Evolutionary conservation across 352 stramenopile genomes (phyloP).

Genomic region (Phytophthora ramorum): DNA sequence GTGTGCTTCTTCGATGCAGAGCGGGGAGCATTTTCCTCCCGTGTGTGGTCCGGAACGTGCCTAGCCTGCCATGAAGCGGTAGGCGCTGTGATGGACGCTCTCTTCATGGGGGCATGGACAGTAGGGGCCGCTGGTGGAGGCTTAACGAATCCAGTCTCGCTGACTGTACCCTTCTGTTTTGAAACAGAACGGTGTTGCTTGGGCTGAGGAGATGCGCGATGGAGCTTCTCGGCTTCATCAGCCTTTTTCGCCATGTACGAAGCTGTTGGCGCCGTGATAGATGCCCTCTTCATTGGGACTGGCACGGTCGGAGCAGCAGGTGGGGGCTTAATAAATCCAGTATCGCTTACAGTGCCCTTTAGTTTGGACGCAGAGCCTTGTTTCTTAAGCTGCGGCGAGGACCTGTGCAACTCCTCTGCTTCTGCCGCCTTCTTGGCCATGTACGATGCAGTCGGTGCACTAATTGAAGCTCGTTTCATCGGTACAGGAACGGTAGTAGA

Average conservation of each 20-base stretch:
- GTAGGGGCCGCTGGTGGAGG: slow-evolving; percentile 21
- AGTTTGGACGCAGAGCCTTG: slow-evolving; percentile 15
- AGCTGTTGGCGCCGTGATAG: slow-evolving; percentile 34
- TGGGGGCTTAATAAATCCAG: slow-evolving; percentile 34
- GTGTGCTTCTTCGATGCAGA: slow-evolving; percentile 3
- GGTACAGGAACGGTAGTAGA: slow-evolving; percentile 20
- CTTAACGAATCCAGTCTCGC: slow-evolving; percentile 27
- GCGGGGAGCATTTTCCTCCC: neutral
- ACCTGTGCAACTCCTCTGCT: slow-evolving; percentile 17
- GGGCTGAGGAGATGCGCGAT: neutral
- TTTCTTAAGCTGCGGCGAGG: slow-evolving; percentile 22
- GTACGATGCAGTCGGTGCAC: slow-evolving; percentile 36
- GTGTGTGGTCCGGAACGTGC: slow-evolving; percentile 3
- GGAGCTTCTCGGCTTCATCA: slow-evolving; percentile 12
- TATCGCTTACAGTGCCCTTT: slow-evolving; percentile 23
- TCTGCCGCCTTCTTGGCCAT: slow-evolving; percentile 33
- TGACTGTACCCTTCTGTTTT: slow-evolving; percentile 8
- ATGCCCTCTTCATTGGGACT: slow-evolving; percentile 33
- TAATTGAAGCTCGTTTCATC: slow-evolving; percentile 41
- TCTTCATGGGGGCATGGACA: slow-evolving; percentile 25
- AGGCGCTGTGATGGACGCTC: slow-evolving; percentile 41
- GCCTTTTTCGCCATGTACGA: slow-evolving; percentile 36
- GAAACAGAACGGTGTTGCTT: neutral
- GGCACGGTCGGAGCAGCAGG: slow-evolving; percentile 31
- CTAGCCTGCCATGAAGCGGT: slow-evolving; percentile 41